Conservation (phyloP, 345 rosid species). For the Microthlaspi erraticum region DNA sequence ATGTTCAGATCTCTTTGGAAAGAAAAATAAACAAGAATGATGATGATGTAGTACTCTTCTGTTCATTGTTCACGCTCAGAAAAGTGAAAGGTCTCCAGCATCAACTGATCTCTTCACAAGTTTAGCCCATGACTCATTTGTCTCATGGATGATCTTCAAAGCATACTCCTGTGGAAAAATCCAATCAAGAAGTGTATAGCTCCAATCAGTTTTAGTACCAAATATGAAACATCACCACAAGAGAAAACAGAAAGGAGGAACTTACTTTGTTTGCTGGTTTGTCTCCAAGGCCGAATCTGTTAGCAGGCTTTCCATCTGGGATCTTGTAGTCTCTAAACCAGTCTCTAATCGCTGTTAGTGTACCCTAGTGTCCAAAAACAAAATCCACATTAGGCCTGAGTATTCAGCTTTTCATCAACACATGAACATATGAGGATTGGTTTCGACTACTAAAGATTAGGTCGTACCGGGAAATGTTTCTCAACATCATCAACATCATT, state of each 20-base stretch:
- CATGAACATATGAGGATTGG: background rate
- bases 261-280: conserved; percentile 84
- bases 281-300: conserved; percentile 94
- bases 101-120: conserved; percentile 74
- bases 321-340: conserved; percentile 98
- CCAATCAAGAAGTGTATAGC: conserved; percentile 8
- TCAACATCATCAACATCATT: conserved; percentile 88
- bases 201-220: conserved; percentile 14
- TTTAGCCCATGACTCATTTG: conserved; percentile 87
- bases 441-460: conserved; percentile 35
- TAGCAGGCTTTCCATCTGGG: conserved; percentile 99
- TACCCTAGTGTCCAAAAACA: conserved; percentile 59
- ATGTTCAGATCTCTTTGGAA: background rate
- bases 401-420: background rate
- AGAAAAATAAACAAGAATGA: conserved; percentile 29
- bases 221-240: conserved; percentile 10
- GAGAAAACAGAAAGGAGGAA: background rate
- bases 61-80: conserved; percentile 27
- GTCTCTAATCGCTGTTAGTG: conserved; percentile 82
- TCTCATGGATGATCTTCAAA: conserved; percentile 74
- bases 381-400: background rate
- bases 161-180: conserved; percentile 66
- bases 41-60: conserved; percentile 21
- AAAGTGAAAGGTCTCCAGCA: conserved; percentile 70
- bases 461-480: conserved; percentile 82